These are phyloP conservation scores for Physcia stellaris DNA, from an alignment of 495 filamentous ascomycete species.

Conservation along the genomic window DNA sequence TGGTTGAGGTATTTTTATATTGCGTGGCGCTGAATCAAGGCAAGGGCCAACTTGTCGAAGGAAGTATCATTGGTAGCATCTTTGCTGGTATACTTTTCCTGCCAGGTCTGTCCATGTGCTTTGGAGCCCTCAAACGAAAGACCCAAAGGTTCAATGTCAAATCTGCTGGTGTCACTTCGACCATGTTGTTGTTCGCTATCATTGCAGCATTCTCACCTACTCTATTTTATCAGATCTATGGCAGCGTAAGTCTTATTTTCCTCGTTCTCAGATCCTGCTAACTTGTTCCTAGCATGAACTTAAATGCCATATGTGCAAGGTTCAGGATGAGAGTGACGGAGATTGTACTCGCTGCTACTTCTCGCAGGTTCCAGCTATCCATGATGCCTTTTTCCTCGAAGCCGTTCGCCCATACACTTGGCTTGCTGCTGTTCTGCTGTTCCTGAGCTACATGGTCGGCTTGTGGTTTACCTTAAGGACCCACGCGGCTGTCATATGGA, in stretches of 20 bases:
- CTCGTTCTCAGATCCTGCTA: too few relatives aligned
- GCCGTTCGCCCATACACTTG: conserved; percentile 91
- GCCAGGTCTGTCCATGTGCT: conserved; percentile 97
- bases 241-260: conserved; percentile 71
- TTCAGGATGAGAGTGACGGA: conserved; percentile 26
- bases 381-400: conserved; percentile 75
- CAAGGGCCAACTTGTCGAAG: conserved; percentile 86
- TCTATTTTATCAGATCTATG: conserved; percentile 98
- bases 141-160: conserved; percentile 97
- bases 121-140: conserved; percentile 93
- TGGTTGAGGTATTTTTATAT: conserved; percentile 97
- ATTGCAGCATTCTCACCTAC: conserved; percentile 97
- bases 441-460: conserved; percentile 86
- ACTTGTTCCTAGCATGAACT: conserved; percentile 62
- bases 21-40: conserved; percentile 88
- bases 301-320: conserved; percentile 66
- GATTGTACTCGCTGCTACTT: conserved; percentile 94
- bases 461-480: conserved; percentile 94
- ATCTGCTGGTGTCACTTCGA: conserved; percentile 93
- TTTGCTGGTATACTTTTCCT: conserved; percentile 94
- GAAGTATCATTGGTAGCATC: conserved; percentile 93
- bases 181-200: conserved; percentile 93
- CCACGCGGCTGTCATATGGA: conserved; percentile 96
- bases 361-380: conserved; percentile 70
- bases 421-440: conserved; percentile 69